A percentile compares a stretch with the other conserved stretches of the same genome.
Evolutionary conservation across 202 grass and related monocot species (phyloP).

Genomic region (Musa balbisiana): DNA sequence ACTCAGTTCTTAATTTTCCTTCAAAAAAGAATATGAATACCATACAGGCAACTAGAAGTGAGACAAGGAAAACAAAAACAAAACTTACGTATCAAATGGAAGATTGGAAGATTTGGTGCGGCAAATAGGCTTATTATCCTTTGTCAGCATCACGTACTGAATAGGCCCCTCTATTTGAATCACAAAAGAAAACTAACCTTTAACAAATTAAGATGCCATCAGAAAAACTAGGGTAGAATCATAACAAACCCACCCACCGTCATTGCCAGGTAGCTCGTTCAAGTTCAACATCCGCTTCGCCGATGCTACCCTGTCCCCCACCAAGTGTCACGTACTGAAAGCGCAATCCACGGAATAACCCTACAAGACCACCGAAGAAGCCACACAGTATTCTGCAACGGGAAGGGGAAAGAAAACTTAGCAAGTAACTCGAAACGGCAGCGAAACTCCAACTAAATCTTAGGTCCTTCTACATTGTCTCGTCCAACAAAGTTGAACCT

Average conservation of each 20-base stretch:
- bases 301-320: not conserved
- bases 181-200: not conserved
- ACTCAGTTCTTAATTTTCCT: too few relatives aligned
- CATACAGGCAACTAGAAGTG: too few relatives aligned
- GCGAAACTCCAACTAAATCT: not conserved
- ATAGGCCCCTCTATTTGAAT: conserved; percentile 17
- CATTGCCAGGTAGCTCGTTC: not conserved
- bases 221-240: not conserved
- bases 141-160: conserved; percentile 35
- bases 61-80: not conserved
- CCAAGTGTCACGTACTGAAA: not conserved
- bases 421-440: not conserved
- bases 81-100: conserved; percentile 46
- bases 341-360: not conserved
- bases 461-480: not conserved
- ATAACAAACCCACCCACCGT: not conserved
- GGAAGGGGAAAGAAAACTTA: not conserved
- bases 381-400: not conserved
- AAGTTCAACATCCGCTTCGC: not conserved
- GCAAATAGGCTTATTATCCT: conserved; percentile 46
- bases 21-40: too few relatives aligned
- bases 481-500: not conserved
- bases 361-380: too few relatives aligned
- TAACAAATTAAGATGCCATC: not conserved
- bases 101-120: conserved; percentile 35